These are phyloP conservation scores for Calycina herbarum DNA, from an alignment of 2,329 filamentous ascomycete genomes.

Conservation along the genomic window DNA sequence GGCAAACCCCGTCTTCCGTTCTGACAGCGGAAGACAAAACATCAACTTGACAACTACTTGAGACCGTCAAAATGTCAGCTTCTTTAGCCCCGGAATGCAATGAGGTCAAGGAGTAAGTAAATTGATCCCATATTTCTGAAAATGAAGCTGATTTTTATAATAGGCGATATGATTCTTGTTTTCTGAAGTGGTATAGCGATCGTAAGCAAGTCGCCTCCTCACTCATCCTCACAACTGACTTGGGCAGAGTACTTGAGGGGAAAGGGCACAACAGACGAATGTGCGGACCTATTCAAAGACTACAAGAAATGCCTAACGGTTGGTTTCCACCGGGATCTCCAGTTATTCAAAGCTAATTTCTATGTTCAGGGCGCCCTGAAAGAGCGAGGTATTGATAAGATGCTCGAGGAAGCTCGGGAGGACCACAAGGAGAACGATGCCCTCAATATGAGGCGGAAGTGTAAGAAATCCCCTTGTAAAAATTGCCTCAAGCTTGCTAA, in stretches of 20 bases:
- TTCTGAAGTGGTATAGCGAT: slow-evolving; percentile 99
- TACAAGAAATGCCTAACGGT: slow-evolving; percentile 88
- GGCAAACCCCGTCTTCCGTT: not conserved
- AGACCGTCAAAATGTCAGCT: slow-evolving; percentile 72
- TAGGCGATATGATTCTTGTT: slow-evolving; percentile 94
- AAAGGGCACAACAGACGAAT: slow-evolving; percentile 79
- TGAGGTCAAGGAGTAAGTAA: slow-evolving; percentile 83
- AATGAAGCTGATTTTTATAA: slow-evolving; percentile 17
- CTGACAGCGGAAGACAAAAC: slow-evolving; percentile 7
- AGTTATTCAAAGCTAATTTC: slow-evolving; percentile 6
- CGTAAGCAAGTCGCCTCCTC: slow-evolving; percentile 60
- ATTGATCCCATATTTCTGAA: slow-evolving; percentile 7
- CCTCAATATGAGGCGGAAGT: slow-evolving; percentile 58
- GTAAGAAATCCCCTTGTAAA: slow-evolving; percentile 21
- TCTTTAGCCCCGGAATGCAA: slow-evolving; percentile 95
- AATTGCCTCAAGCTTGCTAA: not conserved
- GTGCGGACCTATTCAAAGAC: slow-evolving; percentile 79
- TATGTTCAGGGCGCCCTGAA: slow-evolving; percentile 73
- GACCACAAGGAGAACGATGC: slow-evolving; percentile 86
- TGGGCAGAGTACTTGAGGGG: slow-evolving; percentile 82
- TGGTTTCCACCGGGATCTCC: slow-evolving; percentile 21
- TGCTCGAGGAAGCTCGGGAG: slow-evolving; percentile 87
- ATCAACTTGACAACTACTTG: not conserved
- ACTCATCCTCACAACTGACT: slow-evolving; percentile 19
- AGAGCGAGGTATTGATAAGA: slow-evolving; percentile 85